Conservation (phyloP, 257 asterid species). For the Parsonsia alboflavescens region DNA sequence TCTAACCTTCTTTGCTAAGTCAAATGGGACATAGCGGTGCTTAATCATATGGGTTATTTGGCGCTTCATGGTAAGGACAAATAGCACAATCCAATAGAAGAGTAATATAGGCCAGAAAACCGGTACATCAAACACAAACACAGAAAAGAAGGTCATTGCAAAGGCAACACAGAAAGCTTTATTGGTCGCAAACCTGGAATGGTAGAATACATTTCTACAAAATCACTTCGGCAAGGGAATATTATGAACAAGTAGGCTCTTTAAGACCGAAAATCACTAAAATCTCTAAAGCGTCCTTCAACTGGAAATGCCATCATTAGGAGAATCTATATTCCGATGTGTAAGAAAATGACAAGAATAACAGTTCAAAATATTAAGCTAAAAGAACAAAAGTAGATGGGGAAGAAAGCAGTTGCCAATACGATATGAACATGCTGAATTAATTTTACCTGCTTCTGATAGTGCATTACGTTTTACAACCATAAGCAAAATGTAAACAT, state of each 20-base stretch:
- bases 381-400: not conserved
- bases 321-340: not conserved
- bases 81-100: conserved; percentile 71
- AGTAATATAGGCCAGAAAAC: conserved; percentile 81
- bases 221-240: no score
- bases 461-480: not conserved
- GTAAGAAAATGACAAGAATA: not conserved
- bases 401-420: not conserved
- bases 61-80: conserved; percentile 75
- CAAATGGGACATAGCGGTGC: conserved; percentile 68
- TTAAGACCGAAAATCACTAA: no score
- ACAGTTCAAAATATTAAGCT: not conserved
- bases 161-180: conserved; percentile 70
- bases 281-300: no score
- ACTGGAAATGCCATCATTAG: not conserved
- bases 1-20: conserved; percentile 67
- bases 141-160: conserved; percentile 69
- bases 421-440: not conserved
- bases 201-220: not conserved
- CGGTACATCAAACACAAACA: conserved; percentile 78
- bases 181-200: conserved; percentile 68
- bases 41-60: conserved; percentile 80
- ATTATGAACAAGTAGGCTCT: no score
- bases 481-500: not conserved
- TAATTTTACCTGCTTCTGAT: not conserved